A percentile compares a stretch with the other conserved stretches of the same genome.
Conservation (phyloP, 2,329 filamentous ascomycete genomes). For the Fusarium tupiense region DNA sequence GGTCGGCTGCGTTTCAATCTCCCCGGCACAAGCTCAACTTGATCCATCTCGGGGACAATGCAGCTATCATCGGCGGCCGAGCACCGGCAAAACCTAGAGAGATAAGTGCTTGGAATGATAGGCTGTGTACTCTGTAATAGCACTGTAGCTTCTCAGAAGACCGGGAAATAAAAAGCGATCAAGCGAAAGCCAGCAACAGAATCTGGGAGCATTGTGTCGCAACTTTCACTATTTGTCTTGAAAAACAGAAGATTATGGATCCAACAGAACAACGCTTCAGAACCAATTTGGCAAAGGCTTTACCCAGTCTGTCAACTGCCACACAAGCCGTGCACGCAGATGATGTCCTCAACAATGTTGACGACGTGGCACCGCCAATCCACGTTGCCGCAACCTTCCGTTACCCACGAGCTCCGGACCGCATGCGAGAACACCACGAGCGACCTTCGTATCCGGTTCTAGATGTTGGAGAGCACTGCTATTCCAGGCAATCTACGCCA, state of each 20-base stretch:
- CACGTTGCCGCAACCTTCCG: background rate
- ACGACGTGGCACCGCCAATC: background rate
- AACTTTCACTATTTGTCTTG: fast-evolving
- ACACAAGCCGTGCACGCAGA: background rate
- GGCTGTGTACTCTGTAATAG: background rate
- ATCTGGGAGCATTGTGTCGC: fast-evolving
- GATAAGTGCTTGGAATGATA: background rate
- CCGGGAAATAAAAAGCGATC: background rate
- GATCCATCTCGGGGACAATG: background rate
- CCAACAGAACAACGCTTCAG: background rate
- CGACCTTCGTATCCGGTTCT: background rate
- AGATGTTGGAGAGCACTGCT: slow-evolving; percentile 65
- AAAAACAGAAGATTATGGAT: background rate
- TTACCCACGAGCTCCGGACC: background rate
- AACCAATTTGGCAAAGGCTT: background rate
- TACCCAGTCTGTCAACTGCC: background rate
- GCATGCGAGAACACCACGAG: background rate
- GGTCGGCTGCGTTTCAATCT: background rate
- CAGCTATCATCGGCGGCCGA: background rate
- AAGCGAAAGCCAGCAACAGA: background rate
- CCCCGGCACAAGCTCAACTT: background rate
- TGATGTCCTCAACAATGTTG: background rate
- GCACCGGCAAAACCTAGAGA: too few species aligned
- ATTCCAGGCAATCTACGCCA: slow-evolving; percentile 81
- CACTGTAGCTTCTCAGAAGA: fast-evolving